Percentiles rank a stretch among this genome's conserved stretches.
phyloP scores from a whole-genome alignment of 495 filamentous ascomycete species.

The Podospora fimiseda region DNA sequence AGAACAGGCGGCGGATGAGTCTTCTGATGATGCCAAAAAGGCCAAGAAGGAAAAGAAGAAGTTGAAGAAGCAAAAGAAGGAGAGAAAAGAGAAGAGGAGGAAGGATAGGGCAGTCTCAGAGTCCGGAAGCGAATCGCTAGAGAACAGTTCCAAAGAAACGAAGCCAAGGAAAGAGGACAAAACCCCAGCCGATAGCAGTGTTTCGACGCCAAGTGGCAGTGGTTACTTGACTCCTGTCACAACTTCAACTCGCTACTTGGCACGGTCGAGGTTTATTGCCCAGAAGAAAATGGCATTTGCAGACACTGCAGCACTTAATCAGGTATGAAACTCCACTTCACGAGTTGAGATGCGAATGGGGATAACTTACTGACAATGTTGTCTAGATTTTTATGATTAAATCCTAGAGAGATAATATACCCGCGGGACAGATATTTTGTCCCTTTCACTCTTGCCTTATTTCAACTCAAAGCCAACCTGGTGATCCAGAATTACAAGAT shows the following conservation, averaged over 20 bases:
- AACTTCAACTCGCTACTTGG: conserved; percentile 51
- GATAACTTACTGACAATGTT: conserved; percentile 34
- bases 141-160: conserved; percentile 19
- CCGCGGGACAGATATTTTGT: not conserved
- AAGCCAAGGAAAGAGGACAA: conserved; percentile 22
- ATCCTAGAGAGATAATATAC: conserved; percentile 21
- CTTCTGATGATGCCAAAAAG: conserved; percentile 11
- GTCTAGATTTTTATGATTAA: conserved; percentile 71
- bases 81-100: conserved; percentile 35
- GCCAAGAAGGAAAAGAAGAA: conserved; percentile 31
- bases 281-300: conserved; percentile 70
- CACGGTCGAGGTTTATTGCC: conserved; percentile 65
- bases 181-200: conserved; percentile 16
- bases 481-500: no score
- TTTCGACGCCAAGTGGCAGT: conserved; percentile 22
- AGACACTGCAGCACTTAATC: conserved; percentile 66
- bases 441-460: no score
- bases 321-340: conserved; percentile 47
- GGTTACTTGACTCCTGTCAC: conserved; percentile 34
- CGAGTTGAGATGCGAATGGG: not conserved
- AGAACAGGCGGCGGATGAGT: conserved; percentile 14
- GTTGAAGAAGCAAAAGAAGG: conserved; percentile 27
- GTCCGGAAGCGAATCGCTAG: conserved; percentile 16
- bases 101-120: conserved; percentile 38
- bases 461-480: no score